A percentile compares a stretch with the other conserved stretches of the same genome.
Conservation (phyloP, 306 rosid genomes). For the Adenanthera pavonina region DNA sequence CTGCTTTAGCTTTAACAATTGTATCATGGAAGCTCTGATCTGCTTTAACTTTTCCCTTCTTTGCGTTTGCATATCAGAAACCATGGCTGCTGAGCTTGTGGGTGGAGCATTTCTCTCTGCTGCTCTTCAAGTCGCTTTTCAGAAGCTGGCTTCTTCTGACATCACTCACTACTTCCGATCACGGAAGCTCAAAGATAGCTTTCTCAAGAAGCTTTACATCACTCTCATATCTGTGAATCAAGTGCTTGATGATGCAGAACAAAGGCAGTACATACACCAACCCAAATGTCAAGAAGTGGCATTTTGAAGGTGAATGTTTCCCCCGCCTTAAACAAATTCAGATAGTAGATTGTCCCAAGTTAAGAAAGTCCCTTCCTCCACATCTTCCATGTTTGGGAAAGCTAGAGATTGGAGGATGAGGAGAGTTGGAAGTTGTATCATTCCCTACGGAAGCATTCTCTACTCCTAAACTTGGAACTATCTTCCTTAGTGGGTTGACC, state of each 20-base stretch:
- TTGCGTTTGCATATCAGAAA: background rate
- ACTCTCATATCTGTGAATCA: constrained; percentile 13
- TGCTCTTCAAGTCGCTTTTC: constrained; percentile 25
- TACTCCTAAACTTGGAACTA: constrained; percentile 20
- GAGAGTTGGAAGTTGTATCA: constrained; percentile 4
- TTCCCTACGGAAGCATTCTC: background rate
- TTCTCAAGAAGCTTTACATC: constrained; percentile 17
- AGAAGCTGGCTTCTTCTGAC: constrained; percentile 35
- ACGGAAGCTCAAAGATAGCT: background rate
- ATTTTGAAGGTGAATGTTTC: constrained; percentile 5
- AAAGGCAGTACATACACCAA: constrained; percentile 33
- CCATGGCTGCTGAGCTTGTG: constrained; percentile 23
- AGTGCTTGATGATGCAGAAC: constrained; percentile 50
- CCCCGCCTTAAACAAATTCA: constrained; percentile 8
- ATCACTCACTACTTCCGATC: constrained; percentile 1
- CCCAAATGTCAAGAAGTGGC: constrained; percentile 36
- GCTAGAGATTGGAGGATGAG: background rate
- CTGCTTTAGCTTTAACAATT: no score
- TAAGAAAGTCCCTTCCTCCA: constrained; percentile 14
- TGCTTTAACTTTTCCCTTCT: no score
- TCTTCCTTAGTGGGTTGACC: background rate
- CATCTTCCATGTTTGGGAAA: constrained; percentile 16
- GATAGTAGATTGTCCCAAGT: background rate
- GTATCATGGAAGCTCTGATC: no score
- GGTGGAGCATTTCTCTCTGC: constrained; percentile 45